Base-by-base conservation (phyloP, 129 eudicot genomes). In the Apium graveolens region DNA sequence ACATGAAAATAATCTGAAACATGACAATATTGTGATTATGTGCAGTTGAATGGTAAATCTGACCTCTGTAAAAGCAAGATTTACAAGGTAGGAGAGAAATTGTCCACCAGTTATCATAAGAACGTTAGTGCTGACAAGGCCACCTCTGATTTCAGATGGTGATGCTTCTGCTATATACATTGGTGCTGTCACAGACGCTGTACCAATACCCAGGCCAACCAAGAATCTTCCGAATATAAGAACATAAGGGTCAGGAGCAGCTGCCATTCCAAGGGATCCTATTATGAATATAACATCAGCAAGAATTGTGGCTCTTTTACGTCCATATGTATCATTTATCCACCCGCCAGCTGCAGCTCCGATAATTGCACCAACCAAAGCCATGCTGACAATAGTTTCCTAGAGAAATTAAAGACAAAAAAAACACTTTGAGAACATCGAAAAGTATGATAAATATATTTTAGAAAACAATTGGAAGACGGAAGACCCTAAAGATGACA, bases 371-470 rank as follows among this genome's bases (percentile, higher is more conserved):
- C 97, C 99, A 11, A 95, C 99, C 80, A 92, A 77, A 83, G 97
- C 99, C 99, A 95, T 95, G 88, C 97, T 95, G 17, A 95, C 99
- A 73, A 95, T 95, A 49, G 99, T 95, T 85, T 95, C 97, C 99
- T 95, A 85, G 13, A 51, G 35, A 79, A 29, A 24, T 68, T 48
- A 9, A 45, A 42, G 66, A 34, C 37, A 18, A 20, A 72, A n/a
- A 72, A 51, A 46, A 44, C 13, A 44, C 27, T 80, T 38, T 76
- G 16, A 32, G 42, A 44, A 10, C 41, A 71, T 8, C 1, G 20
- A 21, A 71, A 35, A 35, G 11, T 20, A 70, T 31, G 34, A 35
- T 7, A 17, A 11, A 70, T 21, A 20, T 70, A 48, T 14, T 70
- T 35, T 35, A 38, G 24, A 27, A 35, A 0, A 17, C 6, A 71